phyloP scores from a whole-genome alignment of 108 stramenopile species.

The Aureococcus anophagefferens region DNA sequence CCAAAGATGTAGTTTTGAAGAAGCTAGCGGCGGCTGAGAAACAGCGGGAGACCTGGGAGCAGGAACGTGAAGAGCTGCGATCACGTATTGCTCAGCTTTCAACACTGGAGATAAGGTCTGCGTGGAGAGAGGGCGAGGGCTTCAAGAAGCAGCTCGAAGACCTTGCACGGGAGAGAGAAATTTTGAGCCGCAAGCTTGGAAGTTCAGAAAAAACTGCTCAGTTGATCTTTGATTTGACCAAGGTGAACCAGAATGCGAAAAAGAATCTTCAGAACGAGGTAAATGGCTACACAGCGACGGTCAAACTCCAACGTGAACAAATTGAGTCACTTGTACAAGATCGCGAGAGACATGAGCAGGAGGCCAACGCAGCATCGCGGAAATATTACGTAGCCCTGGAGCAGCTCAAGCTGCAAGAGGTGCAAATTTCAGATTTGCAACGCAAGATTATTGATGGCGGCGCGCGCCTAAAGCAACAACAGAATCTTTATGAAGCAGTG shows the following conservation, averaged over 20 bases:
- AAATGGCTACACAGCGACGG: slow-evolving; percentile 16
- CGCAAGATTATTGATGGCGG: slow-evolving; percentile 29
- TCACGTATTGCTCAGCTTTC: slow-evolving; percentile 13
- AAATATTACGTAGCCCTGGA: slow-evolving; percentile 31
- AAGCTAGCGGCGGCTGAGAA: slow-evolving; percentile 31
- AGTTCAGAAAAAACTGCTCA: slow-evolving; percentile 16
- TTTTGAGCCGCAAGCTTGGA: slow-evolving; percentile 30
- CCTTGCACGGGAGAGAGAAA: slow-evolving; percentile 35
- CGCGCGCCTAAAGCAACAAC: slow-evolving; percentile 50
- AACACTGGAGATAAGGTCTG: slow-evolving; percentile 7
- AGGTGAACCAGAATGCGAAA: slow-evolving; percentile 21
- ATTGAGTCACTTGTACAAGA: slow-evolving; percentile 29
- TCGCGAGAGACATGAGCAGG: slow-evolving; percentile 29
- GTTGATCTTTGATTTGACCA: slow-evolving; percentile 25
- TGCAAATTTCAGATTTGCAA: slow-evolving; percentile 41
- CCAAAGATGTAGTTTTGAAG: slow-evolving; percentile 3
- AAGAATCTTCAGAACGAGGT: slow-evolving; percentile 41
- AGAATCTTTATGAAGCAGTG: slow-evolving; percentile 52
- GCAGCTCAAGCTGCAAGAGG: slow-evolving; percentile 46
- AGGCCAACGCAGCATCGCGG: slow-evolving; percentile 26
- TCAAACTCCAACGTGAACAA: slow-evolving; percentile 10
- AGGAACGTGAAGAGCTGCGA: slow-evolving; percentile 20
- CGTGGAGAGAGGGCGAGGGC: slow-evolving; percentile 9
- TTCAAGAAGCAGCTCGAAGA: slow-evolving; percentile 26
- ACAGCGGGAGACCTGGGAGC: slow-evolving; percentile 15